These are phyloP conservation scores for Xylariomycetidae sp. DNA, from an alignment of 2,329 filamentous ascomycete species.

Conservation along the genomic window DNA sequence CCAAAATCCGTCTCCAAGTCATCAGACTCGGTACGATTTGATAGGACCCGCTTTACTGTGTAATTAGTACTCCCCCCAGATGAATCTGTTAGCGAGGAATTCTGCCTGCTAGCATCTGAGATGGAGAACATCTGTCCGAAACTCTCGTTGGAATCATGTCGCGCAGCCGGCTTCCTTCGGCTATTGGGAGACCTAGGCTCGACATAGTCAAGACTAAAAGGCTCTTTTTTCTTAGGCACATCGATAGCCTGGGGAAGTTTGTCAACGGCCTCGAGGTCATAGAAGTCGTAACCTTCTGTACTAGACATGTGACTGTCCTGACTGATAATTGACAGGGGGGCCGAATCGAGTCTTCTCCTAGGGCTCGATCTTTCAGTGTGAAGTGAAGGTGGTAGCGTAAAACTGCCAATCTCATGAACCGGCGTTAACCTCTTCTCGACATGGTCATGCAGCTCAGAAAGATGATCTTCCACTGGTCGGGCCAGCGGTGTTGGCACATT, in stretches of 20 bases:
- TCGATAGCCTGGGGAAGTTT: slow-evolving; percentile 47
- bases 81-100: slow-evolving; percentile 33
- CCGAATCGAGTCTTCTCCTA: slow-evolving; percentile 45
- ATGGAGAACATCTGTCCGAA: slow-evolving; percentile 55
- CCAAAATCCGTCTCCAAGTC: slow-evolving; percentile 35
- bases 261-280: slow-evolving; percentile 48
- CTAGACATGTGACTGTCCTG: slow-evolving; percentile 47
- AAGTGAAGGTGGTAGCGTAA: slow-evolving; percentile 45
- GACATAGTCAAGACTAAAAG: slow-evolving; percentile 30
- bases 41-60: slow-evolving; percentile 6
- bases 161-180: slow-evolving; percentile 23
- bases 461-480: slow-evolving; percentile 41
- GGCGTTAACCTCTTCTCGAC: slow-evolving; percentile 39
- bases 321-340: slow-evolving; percentile 46
- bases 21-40: slow-evolving; percentile 13
- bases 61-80: slow-evolving; percentile 23
- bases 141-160: slow-evolving; percentile 56
- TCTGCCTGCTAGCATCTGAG: slow-evolving; percentile 43
- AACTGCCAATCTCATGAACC: slow-evolving; percentile 45
- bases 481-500: slow-evolving; percentile 58
- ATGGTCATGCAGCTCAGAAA: slow-evolving; percentile 22
- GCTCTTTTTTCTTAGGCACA: slow-evolving; percentile 40
- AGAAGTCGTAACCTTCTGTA: slow-evolving; percentile 63
- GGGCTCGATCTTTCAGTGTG: slow-evolving; percentile 32
- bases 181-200: slow-evolving; percentile 28